A percentile compares a stretch with the other conserved stretches of the same genome.
Conservation (phyloP, 2,329 filamentous ascomycete species). For the Tolypocladium amazonense region DNA sequence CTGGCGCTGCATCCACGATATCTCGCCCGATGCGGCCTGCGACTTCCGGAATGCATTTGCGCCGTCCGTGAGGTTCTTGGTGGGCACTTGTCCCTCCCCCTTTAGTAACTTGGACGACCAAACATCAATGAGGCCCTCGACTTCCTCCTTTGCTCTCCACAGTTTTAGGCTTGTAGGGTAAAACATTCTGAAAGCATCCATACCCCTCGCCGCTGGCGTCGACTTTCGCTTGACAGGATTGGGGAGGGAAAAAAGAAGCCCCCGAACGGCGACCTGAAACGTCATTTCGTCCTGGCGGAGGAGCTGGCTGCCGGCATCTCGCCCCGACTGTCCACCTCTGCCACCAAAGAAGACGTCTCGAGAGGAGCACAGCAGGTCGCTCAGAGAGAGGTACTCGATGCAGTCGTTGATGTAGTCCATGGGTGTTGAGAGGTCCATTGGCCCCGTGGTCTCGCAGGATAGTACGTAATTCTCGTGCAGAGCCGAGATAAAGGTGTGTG, state of each 20-base stretch:
- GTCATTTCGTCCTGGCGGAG: slow-evolving; percentile 88
- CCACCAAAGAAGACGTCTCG: slow-evolving; percentile 58
- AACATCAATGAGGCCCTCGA: slow-evolving; percentile 60
- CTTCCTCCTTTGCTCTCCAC: slow-evolving; percentile 75
- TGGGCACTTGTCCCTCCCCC: slow-evolving; percentile 32
- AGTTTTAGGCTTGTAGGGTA: slow-evolving; percentile 78
- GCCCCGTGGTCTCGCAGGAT: slow-evolving; percentile 57
- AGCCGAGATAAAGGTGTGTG: slow-evolving; percentile 77
- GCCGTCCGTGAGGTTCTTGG: slow-evolving; percentile 30
- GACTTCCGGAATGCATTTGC: slow-evolving; percentile 38
- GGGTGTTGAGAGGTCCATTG: slow-evolving; percentile 44
- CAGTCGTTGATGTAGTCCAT: slow-evolving; percentile 77
- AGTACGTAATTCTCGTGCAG: slow-evolving; percentile 88
- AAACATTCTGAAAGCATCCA: slow-evolving; percentile 77
- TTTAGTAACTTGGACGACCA: slow-evolving; percentile 54
- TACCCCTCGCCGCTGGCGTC: slow-evolving; percentile 29
- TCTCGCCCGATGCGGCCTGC: slow-evolving; percentile 17
- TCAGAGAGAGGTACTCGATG: slow-evolving; percentile 76
- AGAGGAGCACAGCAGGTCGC: slow-evolving; percentile 72
- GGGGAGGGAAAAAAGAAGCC: slow-evolving; percentile 75
- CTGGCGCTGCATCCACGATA: slow-evolving; percentile 23
- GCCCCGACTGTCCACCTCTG: slow-evolving; percentile 39
- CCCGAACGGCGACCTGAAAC: slow-evolving; percentile 82
- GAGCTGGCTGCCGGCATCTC: slow-evolving; percentile 56
- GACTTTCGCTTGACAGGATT: slow-evolving; percentile 69